These are phyloP conservation scores for Fusarium circinatum DNA, from an alignment of 2,329 filamentous ascomycete genomes.

Conservation along the genomic window DNA sequence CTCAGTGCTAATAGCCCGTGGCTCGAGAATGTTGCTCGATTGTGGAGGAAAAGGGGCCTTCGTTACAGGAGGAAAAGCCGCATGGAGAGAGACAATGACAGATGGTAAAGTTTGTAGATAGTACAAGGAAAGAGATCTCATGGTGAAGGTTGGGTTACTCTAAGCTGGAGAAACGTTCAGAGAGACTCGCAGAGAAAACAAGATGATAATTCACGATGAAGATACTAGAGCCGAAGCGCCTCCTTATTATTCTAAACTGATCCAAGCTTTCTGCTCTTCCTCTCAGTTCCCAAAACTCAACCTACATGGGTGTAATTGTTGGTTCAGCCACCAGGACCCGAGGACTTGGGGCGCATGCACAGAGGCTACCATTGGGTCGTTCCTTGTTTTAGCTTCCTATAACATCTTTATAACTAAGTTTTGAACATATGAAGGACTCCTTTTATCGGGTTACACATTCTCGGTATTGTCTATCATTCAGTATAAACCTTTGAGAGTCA, in stretches of 20 bases:
- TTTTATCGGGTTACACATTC: background rate
- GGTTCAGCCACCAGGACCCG: background rate
- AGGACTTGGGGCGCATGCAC: background rate
- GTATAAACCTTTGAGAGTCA: too few relatives aligned
- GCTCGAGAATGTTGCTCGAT: background rate
- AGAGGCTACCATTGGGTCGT: background rate
- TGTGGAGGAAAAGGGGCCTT: background rate
- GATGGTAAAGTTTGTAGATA: background rate
- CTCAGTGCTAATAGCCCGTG: constrained; percentile 27
- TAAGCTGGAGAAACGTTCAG: too few relatives aligned
- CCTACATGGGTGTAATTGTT: constrained; percentile 4
- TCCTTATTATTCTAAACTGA: background rate
- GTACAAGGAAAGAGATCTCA: background rate
- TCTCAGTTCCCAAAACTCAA: background rate
- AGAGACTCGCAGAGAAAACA: background rate
- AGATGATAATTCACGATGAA: background rate
- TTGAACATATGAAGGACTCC: background rate
- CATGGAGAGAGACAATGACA: background rate
- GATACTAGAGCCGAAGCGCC: background rate
- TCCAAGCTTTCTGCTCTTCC: background rate
- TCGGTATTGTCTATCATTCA: background rate
- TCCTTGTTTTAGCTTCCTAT: background rate
- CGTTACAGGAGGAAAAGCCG: background rate
- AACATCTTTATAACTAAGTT: background rate
- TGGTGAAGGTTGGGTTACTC: background rate